These are phyloP conservation scores for Maudiozyma saulgeensis DNA, from an alignment of 805 yeast species.

Conservation along the genomic window DNA sequence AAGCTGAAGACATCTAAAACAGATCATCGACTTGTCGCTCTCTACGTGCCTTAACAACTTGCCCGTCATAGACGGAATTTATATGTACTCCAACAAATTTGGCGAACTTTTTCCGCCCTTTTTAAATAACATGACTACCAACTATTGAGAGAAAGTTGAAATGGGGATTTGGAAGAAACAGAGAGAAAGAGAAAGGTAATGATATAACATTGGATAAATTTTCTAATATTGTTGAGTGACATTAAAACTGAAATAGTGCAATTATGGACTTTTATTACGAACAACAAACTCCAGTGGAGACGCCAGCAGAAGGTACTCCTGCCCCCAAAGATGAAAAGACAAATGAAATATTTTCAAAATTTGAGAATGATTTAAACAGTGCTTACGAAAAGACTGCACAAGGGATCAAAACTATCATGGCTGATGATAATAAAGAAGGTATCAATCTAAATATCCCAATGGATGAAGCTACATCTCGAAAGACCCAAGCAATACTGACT, in stretches of 20 bases:
- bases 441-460: constrained; percentile 22
- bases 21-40: no score
- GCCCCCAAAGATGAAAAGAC: constrained; percentile 36
- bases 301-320: not conserved
- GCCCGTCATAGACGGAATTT: no score
- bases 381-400: constrained; percentile 22
- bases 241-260: not conserved
- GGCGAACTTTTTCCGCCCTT: not conserved
- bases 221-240: no score
- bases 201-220: no score
- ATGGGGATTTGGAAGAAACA: no score
- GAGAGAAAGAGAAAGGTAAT: no score
- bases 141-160: no score
- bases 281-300: constrained; percentile 16
- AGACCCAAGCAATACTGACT: constrained; percentile 58
- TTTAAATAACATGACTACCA: no score
- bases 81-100: no score
- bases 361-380: constrained; percentile 43
- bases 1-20: no score
- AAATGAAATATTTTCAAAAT: constrained; percentile 40
- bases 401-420: constrained; percentile 13
- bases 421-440: constrained; percentile 16
- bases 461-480: constrained; percentile 18
- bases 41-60: no score
- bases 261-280: constrained; percentile 26